Percentiles rank a stretch among this genome's conserved stretches.
Conservation (phyloP, 2,329 filamentous ascomycete species). For the Neoscytalidium dimidiatum region DNA sequence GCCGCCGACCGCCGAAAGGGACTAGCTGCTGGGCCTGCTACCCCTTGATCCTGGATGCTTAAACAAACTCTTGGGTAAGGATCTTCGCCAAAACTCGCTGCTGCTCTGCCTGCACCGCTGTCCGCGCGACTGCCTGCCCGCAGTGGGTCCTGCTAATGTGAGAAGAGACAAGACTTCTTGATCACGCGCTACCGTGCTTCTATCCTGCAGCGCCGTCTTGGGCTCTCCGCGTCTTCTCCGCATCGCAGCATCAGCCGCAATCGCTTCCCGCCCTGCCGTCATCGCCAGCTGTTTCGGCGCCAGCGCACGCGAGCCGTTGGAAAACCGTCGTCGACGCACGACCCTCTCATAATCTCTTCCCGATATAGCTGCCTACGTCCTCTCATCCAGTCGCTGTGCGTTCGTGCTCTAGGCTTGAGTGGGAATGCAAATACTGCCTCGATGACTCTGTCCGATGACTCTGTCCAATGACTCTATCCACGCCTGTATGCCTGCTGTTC, state of each 20-base stretch:
- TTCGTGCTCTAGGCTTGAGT: background rate
- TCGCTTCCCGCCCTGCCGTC: background rate
- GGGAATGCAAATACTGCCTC: background rate
- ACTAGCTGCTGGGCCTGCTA: slow-evolving; percentile 10
- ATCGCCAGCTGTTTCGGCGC: background rate
- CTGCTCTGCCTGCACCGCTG: background rate
- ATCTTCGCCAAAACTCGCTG: slow-evolving; percentile 7
- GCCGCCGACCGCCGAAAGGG: slow-evolving; percentile 16
- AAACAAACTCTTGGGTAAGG: slow-evolving; percentile 2
- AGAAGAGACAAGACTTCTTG: slow-evolving; percentile 14
- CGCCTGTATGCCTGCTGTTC: background rate
- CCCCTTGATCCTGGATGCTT: slow-evolving; percentile 17
- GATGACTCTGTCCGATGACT: too few species aligned
- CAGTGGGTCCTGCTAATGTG: slow-evolving; percentile 8
- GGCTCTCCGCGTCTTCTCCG: background rate
- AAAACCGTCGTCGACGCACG: background rate
- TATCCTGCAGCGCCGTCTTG: slow-evolving; percentile 4
- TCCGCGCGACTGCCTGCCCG: slow-evolving; percentile 1
- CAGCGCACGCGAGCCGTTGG: slow-evolving; percentile 10
- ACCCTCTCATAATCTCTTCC: slow-evolving; percentile 9
- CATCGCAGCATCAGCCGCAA: slow-evolving; percentile 3
- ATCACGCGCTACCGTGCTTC: slow-evolving; percentile 16
- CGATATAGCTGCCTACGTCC: slow-evolving; percentile 3
- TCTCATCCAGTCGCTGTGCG: background rate
- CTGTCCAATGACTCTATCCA: background rate